Conservation (phyloP, 768 basidiomycete genomes). For the Termitomyces eurrhizus region DNA sequence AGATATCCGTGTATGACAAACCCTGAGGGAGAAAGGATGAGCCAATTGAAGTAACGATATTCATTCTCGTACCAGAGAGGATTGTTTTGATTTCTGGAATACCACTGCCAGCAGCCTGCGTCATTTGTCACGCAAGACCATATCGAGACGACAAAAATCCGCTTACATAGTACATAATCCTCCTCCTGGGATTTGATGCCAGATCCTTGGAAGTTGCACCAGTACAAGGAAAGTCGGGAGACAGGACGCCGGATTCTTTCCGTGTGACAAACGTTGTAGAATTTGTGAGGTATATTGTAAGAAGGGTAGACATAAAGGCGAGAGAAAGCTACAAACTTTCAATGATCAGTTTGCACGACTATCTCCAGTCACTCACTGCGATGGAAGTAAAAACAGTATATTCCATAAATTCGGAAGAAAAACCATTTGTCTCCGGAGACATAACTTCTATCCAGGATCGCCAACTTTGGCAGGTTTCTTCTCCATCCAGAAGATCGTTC, state of each 20-base stretch:
- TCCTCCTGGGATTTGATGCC: constrained; percentile 42
- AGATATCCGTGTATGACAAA: constrained; percentile 98
- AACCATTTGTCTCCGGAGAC: constrained; percentile 22
- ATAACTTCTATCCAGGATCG: constrained; percentile 67
- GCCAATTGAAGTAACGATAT: background rate
- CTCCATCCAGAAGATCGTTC: constrained; percentile 12
- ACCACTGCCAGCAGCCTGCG: constrained; percentile 87
- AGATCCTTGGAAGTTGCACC: constrained; percentile 11
- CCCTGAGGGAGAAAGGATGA: constrained; percentile 35
- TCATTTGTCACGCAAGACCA: background rate
- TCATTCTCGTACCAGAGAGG: constrained; percentile 57
- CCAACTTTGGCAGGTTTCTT: constrained; percentile 64
- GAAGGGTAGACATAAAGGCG: constrained; percentile 66
- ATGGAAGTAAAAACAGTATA: constrained; percentile 68
- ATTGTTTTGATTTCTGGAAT: constrained; percentile 98
- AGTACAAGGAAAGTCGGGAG: constrained; percentile 41
- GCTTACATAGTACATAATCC: constrained; percentile 81
- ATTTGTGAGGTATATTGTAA: constrained; percentile 84
- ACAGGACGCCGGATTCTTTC: constrained; percentile 79
- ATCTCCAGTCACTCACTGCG: constrained; percentile 59
- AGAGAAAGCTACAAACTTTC: constrained; percentile 53
- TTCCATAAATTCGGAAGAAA: constrained; percentile 47
- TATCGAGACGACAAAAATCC: background rate
- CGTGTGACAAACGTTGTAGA: constrained; percentile 86
- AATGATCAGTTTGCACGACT: background rate